These are phyloP conservation scores for Penicillium crystallinum DNA, from an alignment of 495 filamentous ascomycete species.

Conservation along the genomic window DNA sequence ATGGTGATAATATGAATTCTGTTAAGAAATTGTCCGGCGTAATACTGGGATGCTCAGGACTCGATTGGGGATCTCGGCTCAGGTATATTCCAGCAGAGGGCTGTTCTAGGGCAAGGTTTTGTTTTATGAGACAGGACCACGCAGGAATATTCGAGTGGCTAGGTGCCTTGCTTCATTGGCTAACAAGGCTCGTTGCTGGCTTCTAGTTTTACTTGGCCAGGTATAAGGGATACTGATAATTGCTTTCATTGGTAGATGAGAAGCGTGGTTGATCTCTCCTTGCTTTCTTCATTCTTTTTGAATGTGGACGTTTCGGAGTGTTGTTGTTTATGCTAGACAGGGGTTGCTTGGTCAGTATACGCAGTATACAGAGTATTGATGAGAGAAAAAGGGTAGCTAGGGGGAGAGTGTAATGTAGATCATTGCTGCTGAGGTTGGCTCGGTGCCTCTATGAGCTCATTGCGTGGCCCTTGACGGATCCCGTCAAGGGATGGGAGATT, in stretches of 20 bases:
- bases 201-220: not conserved
- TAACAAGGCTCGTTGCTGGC: not conserved
- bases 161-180: conserved; percentile 17
- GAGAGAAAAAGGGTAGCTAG: not conserved
- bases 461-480: not conserved
- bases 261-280: conserved; percentile 15
- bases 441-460: not conserved
- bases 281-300: conserved; percentile 18
- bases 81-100: conserved; percentile 5
- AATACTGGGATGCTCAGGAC: not conserved
- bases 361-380: not conserved
- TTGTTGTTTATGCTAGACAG: not conserved
- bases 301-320: conserved; percentile 15
- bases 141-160: conserved; percentile 3
- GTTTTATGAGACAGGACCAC: conserved; percentile 5
- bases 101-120: not conserved
- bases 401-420: not conserved
- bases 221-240: conserved; percentile 8
- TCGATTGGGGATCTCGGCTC: not conserved
- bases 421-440: not conserved
- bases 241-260: conserved; percentile 11
- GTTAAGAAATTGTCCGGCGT: not conserved
- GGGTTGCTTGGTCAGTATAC: no score
- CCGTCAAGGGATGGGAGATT: conserved; percentile 1
- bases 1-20: not conserved